phyloP scores from a whole-genome alignment of 768 basidiomycete species.

The Mycena metata region DNA sequence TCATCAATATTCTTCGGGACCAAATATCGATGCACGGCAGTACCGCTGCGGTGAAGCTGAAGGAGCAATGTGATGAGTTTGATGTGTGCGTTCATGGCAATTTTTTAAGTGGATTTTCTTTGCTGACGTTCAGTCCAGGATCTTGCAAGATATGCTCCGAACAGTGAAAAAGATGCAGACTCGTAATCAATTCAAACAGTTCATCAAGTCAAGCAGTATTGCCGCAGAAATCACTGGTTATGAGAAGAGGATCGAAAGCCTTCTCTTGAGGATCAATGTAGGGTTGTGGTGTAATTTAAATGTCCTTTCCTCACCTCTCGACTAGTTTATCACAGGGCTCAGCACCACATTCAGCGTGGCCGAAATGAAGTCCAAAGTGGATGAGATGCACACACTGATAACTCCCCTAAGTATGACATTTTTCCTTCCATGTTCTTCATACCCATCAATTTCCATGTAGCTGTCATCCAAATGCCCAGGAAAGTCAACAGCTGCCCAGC shows the following conservation, averaged over 20 bases:
- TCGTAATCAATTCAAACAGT: not conserved
- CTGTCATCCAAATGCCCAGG: not conserved
- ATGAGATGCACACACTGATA: too few relatives aligned
- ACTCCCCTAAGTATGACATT: too few relatives aligned
- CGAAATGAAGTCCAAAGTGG: too few relatives aligned
- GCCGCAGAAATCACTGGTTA: not conserved
- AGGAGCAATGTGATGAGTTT: not conserved
- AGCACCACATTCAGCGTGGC: too few relatives aligned
- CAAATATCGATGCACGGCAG: not conserved
- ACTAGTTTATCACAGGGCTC: too few relatives aligned
- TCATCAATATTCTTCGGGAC: not conserved
- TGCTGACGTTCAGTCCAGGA: not conserved
- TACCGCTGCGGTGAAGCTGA: conserved; percentile 2
- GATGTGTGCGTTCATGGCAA: not conserved
- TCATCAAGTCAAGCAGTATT: not conserved
- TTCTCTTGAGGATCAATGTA: too few relatives aligned
- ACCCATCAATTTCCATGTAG: too few relatives aligned
- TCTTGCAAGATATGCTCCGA: not conserved
- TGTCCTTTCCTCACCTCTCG: not conserved
- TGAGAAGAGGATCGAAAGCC: not conserved
- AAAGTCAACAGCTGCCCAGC: conserved; percentile 6
- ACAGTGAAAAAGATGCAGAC: not conserved
- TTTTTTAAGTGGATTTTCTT: not conserved
- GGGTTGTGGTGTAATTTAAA: not conserved
- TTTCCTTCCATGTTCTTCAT: not conserved